Evolutionary conservation across 257 asterid genomes (phyloP).

Genomic region (Lithospermum erythrorhizon): DNA sequence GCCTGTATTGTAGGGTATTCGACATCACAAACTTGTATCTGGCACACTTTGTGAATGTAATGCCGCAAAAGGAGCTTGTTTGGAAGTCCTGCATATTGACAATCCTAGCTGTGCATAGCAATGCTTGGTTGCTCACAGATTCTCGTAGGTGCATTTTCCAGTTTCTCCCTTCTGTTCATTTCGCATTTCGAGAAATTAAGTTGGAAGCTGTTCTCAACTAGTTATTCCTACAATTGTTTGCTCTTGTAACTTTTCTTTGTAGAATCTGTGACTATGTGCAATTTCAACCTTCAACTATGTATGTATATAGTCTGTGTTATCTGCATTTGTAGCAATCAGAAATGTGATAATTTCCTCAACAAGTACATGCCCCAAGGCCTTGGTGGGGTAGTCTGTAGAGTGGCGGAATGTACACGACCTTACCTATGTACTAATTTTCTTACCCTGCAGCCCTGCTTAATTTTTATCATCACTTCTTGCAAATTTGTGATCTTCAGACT

Average conservation of each 20-base stretch:
- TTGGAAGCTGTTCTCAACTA: neutral
- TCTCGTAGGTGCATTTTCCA: neutral
- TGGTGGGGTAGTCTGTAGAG: no score
- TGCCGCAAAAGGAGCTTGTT: neutral
- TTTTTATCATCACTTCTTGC: no score
- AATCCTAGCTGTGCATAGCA: neutral
- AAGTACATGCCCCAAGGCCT: no score
- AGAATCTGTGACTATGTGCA: neutral
- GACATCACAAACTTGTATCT: neutral
- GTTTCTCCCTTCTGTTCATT: neutral
- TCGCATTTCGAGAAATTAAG: neutral
- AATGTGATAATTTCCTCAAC: no score
- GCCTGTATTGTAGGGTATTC: neutral
- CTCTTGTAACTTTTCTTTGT: neutral
- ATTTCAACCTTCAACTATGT: neutral
- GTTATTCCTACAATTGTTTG: neutral
- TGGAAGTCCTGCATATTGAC: neutral
- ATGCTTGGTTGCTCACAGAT: neutral
- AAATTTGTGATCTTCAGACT: no score
- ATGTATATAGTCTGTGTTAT: neutral
- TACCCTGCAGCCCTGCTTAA: no score
- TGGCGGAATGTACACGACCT: no score
- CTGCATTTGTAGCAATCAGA: neutral
- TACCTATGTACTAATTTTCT: no score
- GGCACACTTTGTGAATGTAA: neutral